phyloP scores from a whole-genome alignment of 2,329 filamentous ascomycete species.

The Fusarium continuum region DNA sequence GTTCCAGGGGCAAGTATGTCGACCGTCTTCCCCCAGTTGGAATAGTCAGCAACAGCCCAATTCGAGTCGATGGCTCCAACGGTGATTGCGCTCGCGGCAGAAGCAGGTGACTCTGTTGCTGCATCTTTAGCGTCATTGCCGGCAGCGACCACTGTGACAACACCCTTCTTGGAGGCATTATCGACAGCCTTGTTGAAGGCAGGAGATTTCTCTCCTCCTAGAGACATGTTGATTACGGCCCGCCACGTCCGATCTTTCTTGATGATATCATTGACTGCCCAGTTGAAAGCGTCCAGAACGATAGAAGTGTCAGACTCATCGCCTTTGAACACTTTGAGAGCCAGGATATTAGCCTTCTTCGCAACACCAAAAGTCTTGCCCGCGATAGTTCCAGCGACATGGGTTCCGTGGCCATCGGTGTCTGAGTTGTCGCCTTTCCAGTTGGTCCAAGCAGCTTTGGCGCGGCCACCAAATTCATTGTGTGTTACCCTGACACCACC shows the following conservation, averaged over 20 bases:
- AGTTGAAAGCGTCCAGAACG: conserved; percentile 48
- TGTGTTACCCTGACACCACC: conserved; percentile 11
- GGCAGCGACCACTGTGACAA: conserved; percentile 53
- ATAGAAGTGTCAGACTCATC: conserved; percentile 28
- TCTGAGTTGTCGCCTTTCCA: conserved; percentile 6
- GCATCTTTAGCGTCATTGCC: conserved; percentile 37
- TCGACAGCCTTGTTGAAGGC: conserved; percentile 33
- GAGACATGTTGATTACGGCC: conserved; percentile 58
- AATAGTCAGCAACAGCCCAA: conserved; percentile 51
- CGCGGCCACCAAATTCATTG: conserved; percentile 23
- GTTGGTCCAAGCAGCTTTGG: conserved; percentile 14
- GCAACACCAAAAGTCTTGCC: conserved; percentile 45
- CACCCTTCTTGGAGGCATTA: conserved; percentile 32
- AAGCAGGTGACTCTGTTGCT: conserved; percentile 32
- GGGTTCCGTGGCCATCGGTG: conserved; percentile 28
- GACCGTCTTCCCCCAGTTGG: conserved; percentile 56
- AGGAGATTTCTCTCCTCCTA: conserved; percentile 39
- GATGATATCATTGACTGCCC: conserved; percentile 49
- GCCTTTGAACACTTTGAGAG: conserved; percentile 54
- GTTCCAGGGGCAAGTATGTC: conserved; percentile 59
- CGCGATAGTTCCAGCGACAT: conserved; percentile 30
- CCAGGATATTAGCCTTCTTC: conserved; percentile 53
- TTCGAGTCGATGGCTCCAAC: conserved; percentile 46
- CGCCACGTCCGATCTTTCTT: conserved; percentile 39
- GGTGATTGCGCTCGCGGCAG: conserved; percentile 38